These are phyloP conservation scores for Candida schatavii DNA, from an alignment of 805 yeast species.

Conservation along the genomic window DNA sequence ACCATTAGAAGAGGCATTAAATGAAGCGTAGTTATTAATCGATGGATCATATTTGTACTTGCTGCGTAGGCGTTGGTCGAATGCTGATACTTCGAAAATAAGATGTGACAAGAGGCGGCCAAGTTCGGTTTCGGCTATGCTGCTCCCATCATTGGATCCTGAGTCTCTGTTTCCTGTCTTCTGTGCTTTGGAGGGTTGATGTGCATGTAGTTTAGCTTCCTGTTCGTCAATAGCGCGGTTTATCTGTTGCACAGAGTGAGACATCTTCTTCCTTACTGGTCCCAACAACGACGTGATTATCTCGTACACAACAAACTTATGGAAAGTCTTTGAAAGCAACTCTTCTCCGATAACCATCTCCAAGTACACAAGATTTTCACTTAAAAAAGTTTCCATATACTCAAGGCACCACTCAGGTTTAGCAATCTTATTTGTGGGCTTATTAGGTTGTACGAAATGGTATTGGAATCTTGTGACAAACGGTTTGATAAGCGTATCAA, in stretches of 20 bases:
- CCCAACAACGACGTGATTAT: conserved; percentile 46
- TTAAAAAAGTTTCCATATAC: conserved; percentile 44
- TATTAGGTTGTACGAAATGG: conserved; percentile 52
- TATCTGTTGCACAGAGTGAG: conserved; percentile 12
- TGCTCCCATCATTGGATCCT: background rate
- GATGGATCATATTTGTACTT: conserved; percentile 48
- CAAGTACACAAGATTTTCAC: conserved; percentile 38
- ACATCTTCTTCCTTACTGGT: conserved; percentile 44
- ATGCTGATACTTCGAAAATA: conserved; percentile 53
- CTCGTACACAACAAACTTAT: conserved; percentile 33
- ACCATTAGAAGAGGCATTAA: conserved; percentile 2
- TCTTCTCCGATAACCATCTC: conserved; percentile 35
- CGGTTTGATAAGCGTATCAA: conserved; percentile 44
- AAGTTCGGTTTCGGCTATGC: background rate
- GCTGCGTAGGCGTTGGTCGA: conserved; percentile 50
- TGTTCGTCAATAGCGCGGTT: conserved; percentile 5
- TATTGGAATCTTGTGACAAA: conserved; percentile 51
- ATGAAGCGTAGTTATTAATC: conserved; percentile 19
- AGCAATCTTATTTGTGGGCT: conserved; percentile 60
- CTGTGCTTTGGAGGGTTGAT: background rate
- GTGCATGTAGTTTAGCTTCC: background rate
- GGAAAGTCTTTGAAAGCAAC: conserved; percentile 18
- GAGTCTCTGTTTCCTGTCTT: background rate
- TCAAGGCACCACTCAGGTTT: conserved; percentile 72
- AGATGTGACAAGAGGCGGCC: conserved; percentile 57